Base-by-base conservation (phyloP, 805 yeast species). In the Teunomyces aglyptinius region DNA sequence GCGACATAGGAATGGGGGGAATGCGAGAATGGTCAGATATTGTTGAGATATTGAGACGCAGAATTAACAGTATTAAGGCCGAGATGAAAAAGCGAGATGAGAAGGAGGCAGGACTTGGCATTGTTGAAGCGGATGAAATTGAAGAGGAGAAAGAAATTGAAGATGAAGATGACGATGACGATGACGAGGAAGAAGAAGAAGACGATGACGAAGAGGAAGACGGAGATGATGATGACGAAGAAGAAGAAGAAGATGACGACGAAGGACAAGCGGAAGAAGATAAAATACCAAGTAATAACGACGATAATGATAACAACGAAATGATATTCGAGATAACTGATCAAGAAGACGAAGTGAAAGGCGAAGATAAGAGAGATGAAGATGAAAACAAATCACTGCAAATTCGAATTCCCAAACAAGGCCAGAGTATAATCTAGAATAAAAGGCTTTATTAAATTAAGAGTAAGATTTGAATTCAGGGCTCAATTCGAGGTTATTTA, bases 1-100 rank as follows among this genome's bases (percentile, higher is more conserved):
- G 78, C 5, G 78, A 73, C 51, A 73, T 73, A 40, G 78, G 78
- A 1, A 72, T 73, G 77, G 78, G 78, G 4, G 78, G 78, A 6
- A 73, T 73, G 78, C 57, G 77, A 43, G 78, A 73, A 57, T 73
- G 78, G 78, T 60, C 55, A 49, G 78, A 73, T 28, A 58, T 72
- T 20, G 78, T 73, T 19, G 77, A 73, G 48, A 70, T 68, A 13
- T 54, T 73, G 43, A 60, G 75, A 44, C 61, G 71, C 36, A 61
- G 65, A 44, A 65, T 71, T 39, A 56, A 50, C 38, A 46, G 53
- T 3, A 51, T 71, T 32, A 61, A 63, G 41, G 60, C 58, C 3
- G 70, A 64, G 43, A 51, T 58, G 41, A 58, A 58, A 20, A 50
- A 55, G 15, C 43, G 51, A 5, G 60, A 53, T 19, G 56, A 48